Evolutionary conservation across 2,329 filamentous ascomycete species (phyloP).

Genomic region (Aspergillus uvarum): DNA sequence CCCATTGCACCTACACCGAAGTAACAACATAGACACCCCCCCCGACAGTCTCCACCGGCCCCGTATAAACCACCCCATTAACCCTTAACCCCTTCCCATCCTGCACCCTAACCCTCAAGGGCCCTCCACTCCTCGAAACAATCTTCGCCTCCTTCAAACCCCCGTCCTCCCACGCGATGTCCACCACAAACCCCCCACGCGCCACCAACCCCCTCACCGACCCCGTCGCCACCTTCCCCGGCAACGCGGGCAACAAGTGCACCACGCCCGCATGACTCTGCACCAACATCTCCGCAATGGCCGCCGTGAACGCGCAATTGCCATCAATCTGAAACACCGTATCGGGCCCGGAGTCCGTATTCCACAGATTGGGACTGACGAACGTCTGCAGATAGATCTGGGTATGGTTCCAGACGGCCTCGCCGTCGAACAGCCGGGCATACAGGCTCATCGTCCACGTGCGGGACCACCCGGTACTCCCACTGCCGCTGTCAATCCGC

Average conservation of each 20-base stretch:
- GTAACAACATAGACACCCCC: slow-evolving; percentile 10
- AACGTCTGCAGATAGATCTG: slow-evolving; percentile 22
- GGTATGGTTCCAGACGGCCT: slow-evolving; percentile 39
- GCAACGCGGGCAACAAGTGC: slow-evolving; percentile 38
- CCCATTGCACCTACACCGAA: too few relatives aligned
- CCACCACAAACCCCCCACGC: slow-evolving; percentile 36
- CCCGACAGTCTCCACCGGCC: neutral
- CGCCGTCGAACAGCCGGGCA: slow-evolving; percentile 43
- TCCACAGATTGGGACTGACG: slow-evolving; percentile 14
- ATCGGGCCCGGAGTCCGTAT: slow-evolving; percentile 10
- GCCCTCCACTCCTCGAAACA: neutral
- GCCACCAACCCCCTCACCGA: slow-evolving; percentile 33
- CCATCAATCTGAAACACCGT: slow-evolving; percentile 51
- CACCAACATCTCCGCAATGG: slow-evolving; percentile 47
- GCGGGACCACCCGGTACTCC: slow-evolving; percentile 51
- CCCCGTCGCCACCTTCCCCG: slow-evolving; percentile 30
- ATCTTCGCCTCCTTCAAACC: slow-evolving; percentile 13
- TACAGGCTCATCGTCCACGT: slow-evolving; percentile 50
- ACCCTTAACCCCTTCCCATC: slow-evolving; percentile 1
- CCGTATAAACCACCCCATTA: slow-evolving; percentile 1
- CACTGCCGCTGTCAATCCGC: slow-evolving; percentile 25
- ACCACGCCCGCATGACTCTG: slow-evolving; percentile 39
- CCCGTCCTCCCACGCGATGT: slow-evolving; percentile 33
- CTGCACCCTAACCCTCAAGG: slow-evolving; percentile 7
- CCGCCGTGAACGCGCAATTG: slow-evolving; percentile 49